Evolutionary conservation across 2,329 filamentous ascomycete species (phyloP).

Genomic region (Aspergillus cejpii): DNA sequence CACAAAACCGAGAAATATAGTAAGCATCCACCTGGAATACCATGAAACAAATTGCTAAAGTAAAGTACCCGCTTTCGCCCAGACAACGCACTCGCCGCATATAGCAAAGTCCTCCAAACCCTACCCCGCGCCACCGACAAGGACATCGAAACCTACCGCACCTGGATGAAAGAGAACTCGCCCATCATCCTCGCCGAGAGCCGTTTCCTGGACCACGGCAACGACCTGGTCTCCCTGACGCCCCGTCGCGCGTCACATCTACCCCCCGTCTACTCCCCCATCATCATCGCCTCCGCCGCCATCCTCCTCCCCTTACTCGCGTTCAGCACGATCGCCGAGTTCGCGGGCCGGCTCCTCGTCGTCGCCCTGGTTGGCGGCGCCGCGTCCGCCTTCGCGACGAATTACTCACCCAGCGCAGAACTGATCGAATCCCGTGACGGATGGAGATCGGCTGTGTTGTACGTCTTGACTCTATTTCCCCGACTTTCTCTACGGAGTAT

Average conservation of each 20-base stretch:
- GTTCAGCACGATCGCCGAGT: slow-evolving; percentile 53
- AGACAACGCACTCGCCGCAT: slow-evolving; percentile 42
- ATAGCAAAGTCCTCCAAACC: slow-evolving; percentile 43
- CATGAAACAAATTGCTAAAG: background rate
- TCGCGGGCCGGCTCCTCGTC: slow-evolving; percentile 53
- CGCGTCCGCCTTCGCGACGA: slow-evolving; percentile 37
- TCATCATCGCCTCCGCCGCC: slow-evolving; percentile 45
- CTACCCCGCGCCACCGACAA: slow-evolving; percentile 41
- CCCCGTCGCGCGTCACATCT: slow-evolving; percentile 17
- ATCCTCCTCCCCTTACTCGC: slow-evolving; percentile 54
- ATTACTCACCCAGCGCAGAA: slow-evolving; percentile 31
- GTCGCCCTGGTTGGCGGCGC: slow-evolving; percentile 49
- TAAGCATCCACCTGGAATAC: slow-evolving; percentile 40
- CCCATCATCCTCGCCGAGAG: slow-evolving; percentile 48
- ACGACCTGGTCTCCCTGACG: slow-evolving; percentile 41
- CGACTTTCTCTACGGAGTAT: background rate
- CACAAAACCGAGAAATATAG: slow-evolving; percentile 58
- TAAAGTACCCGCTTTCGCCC: background rate
- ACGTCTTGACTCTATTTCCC: slow-evolving; percentile 14
- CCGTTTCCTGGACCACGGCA: slow-evolving; percentile 46
- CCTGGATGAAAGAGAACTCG: slow-evolving; percentile 48
- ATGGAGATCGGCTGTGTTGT: slow-evolving; percentile 37
- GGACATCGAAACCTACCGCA: slow-evolving; percentile 48
- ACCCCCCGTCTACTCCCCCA: slow-evolving; percentile 33
- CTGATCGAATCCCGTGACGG: slow-evolving; percentile 36